A percentile compares a stretch with the other conserved stretches of the same genome.
These are phyloP conservation scores for Corchorus capsularis DNA, from an alignment of 345 rosid species.

Conservation along the genomic window DNA sequence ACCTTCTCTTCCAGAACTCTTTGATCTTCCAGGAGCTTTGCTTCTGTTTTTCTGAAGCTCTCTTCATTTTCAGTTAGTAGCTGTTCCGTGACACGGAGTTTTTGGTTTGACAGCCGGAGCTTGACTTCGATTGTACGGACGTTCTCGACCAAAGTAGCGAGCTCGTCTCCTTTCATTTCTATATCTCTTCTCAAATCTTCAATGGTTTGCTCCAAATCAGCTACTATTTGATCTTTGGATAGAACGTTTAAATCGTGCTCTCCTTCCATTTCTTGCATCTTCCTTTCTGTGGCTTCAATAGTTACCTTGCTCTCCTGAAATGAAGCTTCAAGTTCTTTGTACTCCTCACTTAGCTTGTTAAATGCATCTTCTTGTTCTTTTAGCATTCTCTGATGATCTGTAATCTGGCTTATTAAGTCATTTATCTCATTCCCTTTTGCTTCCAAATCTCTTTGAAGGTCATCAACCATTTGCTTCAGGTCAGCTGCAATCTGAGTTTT, in stretches of 20 bases:
- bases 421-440: constrained; percentile 44
- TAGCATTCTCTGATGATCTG: constrained; percentile 48
- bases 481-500: constrained; percentile 42
- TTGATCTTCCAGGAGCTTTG: constrained; percentile 61
- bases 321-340: constrained; percentile 34
- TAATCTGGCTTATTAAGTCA: constrained; percentile 34
- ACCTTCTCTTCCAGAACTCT: constrained; percentile 59
- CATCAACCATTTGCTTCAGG: constrained; percentile 44
- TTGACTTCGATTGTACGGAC: constrained; percentile 67
- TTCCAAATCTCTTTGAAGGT: constrained; percentile 52
- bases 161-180: constrained; percentile 83
- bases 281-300: constrained; percentile 43
- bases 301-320: constrained; percentile 36
- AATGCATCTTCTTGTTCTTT: constrained; percentile 46
- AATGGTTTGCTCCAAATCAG: constrained; percentile 52
- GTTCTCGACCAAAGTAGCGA: constrained; percentile 50
- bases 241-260: constrained; percentile 30
- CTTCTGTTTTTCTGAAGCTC: constrained; percentile 57
- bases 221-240: constrained; percentile 46
- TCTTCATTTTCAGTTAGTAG: constrained; percentile 77
- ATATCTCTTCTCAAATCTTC: constrained; percentile 70
- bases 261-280: constrained; percentile 44
- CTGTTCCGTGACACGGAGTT: constrained; percentile 87
- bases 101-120: constrained; percentile 91
- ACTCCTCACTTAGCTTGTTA: constrained; percentile 43